Evolutionary conservation across 2,329 filamentous ascomycete species (phyloP), one percentile per base, ranked within the genome.

Genomic region (Fusarium proliferatum): DNA sequence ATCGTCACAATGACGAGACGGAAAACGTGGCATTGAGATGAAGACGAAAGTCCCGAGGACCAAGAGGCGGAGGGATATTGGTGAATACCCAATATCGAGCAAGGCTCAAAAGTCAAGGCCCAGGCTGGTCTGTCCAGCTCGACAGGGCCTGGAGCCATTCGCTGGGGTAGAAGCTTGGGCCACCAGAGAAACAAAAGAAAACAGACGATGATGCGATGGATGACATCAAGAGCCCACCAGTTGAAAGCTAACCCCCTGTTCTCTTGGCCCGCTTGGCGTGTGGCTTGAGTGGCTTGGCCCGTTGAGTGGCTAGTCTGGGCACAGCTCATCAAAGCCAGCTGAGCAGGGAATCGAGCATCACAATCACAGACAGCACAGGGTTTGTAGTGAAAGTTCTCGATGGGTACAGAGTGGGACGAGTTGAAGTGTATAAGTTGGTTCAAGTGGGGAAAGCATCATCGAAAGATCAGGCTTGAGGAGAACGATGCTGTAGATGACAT

Each of bases 161-260:
- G 48, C 38, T 45, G 51, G 49, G 57, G 46, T 53, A 48, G 26
- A 59, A 72, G 61, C 55, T 67, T 71, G 72, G 66, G 45, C 64
- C 59, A 57, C 23, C 23, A 30, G 60, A 45, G 33, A 39, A 61
- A 26, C 23, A 23, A 19, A 57, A 60, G 45, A 46, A 74, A 55
- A 51, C 49, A 53, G 61, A 63, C 41, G 42, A 77, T 59, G 71
- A 73, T 70, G 64, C 63, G 72, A 67, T 76, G 70, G 59, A 78
- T 78, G 76, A 78, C 76, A 78, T 78, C 75, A 78, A 71, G 42
- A 53, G 46, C 61, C 66, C 49, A 56, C 62, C 51, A 48, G 61
- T 62, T 71, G 59, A 63, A 61, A 63, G 63, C 58, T 28, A 61
- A 57, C 59, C 64, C 71, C 61, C 72, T 70, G 60, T 56, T 66